Evolutionary conservation across 2,329 filamentous ascomycete species (phyloP).

Genomic region (Phialophora macrospora): DNA sequence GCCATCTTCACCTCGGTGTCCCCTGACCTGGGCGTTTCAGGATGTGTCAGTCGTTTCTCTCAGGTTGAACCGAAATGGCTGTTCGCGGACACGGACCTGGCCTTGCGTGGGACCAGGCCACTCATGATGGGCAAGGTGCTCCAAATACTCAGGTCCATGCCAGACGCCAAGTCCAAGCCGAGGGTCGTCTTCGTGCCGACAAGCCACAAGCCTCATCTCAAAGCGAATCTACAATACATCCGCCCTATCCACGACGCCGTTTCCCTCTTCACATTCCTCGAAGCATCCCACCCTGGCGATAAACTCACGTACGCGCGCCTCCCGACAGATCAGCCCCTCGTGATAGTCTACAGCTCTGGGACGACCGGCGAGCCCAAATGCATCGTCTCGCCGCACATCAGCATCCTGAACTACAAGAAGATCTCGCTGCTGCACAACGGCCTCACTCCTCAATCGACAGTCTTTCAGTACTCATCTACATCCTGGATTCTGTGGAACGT

Average conservation of each 20-base stretch:
- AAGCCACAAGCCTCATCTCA: slow-evolving; percentile 26
- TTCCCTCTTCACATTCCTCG: slow-evolving; percentile 43
- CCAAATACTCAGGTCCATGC: slow-evolving; percentile 68
- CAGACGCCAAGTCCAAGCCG: slow-evolving; percentile 29
- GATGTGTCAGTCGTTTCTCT: slow-evolving; percentile 46
- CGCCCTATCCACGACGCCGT: slow-evolving; percentile 23
- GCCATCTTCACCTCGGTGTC: slow-evolving; percentile 53
- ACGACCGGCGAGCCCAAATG: slow-evolving; percentile 54
- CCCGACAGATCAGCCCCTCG: slow-evolving; percentile 50
- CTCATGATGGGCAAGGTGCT: slow-evolving; percentile 74
- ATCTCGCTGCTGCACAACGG: slow-evolving; percentile 52
- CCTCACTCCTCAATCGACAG: slow-evolving; percentile 46
- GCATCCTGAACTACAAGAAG: slow-evolving; percentile 51
- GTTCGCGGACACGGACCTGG: slow-evolving; percentile 62
- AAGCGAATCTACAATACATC: slow-evolving; percentile 22
- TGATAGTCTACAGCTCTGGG: slow-evolving; percentile 52
- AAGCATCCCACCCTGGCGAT: slow-evolving; percentile 41
- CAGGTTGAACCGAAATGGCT: slow-evolving; percentile 50
- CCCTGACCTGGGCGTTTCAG: slow-evolving; percentile 50
- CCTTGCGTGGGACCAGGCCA: slow-evolving; percentile 77
- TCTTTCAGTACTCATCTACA: slow-evolving; percentile 55
- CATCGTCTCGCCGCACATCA: slow-evolving; percentile 53
- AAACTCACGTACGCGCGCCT: slow-evolving; percentile 47
- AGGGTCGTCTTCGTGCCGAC: slow-evolving; percentile 33
- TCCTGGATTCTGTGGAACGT: slow-evolving; percentile 57